Evolutionary conservation across 352 stramenopile species (phyloP), one percentile per base, ranked within the genome.

Genomic region (Phytophthora cactorum): DNA sequence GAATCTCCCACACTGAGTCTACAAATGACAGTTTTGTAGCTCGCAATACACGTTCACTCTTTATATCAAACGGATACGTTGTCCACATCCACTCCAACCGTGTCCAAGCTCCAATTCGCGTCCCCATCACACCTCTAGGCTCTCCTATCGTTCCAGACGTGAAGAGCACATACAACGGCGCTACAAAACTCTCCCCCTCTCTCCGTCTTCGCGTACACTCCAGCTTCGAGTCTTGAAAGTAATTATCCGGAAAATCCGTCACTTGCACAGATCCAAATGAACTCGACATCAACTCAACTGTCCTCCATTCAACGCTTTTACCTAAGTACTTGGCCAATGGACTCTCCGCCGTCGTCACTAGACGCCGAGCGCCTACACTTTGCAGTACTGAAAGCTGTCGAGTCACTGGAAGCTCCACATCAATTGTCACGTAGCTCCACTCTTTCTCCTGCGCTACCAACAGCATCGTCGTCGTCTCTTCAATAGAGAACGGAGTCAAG

Each of bases 1-100:
- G 63, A 12, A 89, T 79, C 45, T 91, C 82, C 67, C 76, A 82
- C 29, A 91, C 70, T 3, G 81, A 82, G 47, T 84, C 79, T 12
- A 88, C 78, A 61, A 83, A 83, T 29, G 79, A 75, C 9, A 75
- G 43, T 12, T 81, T 85, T 8, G 81, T 89, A 6, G 73, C 59
- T 39, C 82, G 72, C 36, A 81, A 8, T 1, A 88, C 81, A 27
- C 70, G 60, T 25, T 89, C 82, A 17, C 29, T 28, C 6, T 9
- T 49, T 8, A 0, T 46, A 5, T 45, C 14, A 51, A 91, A 87
- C 5, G 80, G 77, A 61, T 81, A 77, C 10, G 41, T 46, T 7
- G 34, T 49, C 67, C 70, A 80, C 71, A 88, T 86, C 82, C 81
- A 91, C 7, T 70, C 28, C 7, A 88, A 41, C n/a, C 82, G 77